phyloP scores from a whole-genome alignment of 106 monocot species.

The Gastrodia elata region DNA sequence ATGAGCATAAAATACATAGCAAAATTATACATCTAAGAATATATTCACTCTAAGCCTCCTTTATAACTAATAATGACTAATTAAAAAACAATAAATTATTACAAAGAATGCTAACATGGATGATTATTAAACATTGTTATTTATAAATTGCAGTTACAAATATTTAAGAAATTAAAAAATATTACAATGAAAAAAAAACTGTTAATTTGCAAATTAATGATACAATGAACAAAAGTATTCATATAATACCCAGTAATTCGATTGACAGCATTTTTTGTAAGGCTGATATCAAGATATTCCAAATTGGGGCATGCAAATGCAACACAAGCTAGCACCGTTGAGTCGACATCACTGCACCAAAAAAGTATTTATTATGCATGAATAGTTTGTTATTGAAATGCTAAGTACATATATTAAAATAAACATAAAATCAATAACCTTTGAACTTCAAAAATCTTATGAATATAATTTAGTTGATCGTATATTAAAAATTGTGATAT shows the following conservation, averaged over 20 bases:
- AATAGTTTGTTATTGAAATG: background rate
- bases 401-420: background rate
- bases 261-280: slow-evolving; percentile 45
- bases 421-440: background rate
- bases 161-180: background rate
- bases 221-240: background rate
- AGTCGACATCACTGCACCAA: slow-evolving; percentile 78
- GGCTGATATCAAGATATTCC: slow-evolving; percentile 63
- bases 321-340: slow-evolving; percentile 76
- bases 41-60: too few species aligned
- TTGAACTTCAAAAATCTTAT: background rate
- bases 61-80: background rate
- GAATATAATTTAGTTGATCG: background rate
- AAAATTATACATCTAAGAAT: background rate
- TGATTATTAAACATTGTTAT: background rate
- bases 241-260: slow-evolving; percentile 66
- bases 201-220: background rate
- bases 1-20: background rate
- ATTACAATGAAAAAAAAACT: background rate
- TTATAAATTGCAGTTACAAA: background rate
- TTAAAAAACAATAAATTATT: background rate
- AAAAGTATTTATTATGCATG: background rate
- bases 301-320: slow-evolving; percentile 89
- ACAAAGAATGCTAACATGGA: background rate
- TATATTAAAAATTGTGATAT: background rate